Percentiles rank a stretch among this genome's conserved stretches.
Conservation (phyloP, 2,329 filamentous ascomycete genomes). For the Claviceps pusilla region DNA sequence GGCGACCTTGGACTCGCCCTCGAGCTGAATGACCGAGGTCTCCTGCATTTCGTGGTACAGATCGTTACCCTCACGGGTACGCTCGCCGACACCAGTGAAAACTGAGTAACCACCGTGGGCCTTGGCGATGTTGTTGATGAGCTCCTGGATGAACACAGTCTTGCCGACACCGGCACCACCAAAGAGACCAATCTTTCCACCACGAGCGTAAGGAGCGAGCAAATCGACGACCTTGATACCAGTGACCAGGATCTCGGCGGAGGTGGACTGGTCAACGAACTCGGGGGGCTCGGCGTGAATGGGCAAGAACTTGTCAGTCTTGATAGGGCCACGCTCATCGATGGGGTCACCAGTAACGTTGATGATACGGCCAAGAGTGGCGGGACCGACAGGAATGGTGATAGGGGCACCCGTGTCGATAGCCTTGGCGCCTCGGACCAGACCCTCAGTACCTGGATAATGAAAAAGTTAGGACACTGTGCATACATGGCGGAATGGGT, state of each 20-base stretch:
- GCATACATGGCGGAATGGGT: not conserved
- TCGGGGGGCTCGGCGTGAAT: constrained; percentile 89
- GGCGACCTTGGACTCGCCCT: constrained; percentile 98
- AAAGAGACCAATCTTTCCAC: constrained; percentile 99
- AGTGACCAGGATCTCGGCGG: constrained; percentile 90
- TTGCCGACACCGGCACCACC: constrained; percentile 99
- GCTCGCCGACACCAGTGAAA: constrained; percentile 99
- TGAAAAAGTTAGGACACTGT: constrained; percentile 3
- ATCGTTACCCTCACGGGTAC: constrained; percentile 99
- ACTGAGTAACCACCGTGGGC: constrained; percentile 99
- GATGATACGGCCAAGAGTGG: constrained; percentile 95
- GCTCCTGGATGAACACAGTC: constrained; percentile 99
- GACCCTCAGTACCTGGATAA: constrained; percentile 87
- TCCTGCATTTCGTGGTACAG: constrained; percentile 99
- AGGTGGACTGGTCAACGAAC: constrained; percentile 92
- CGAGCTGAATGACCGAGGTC: constrained; percentile 97
- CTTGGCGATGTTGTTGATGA: constrained; percentile 99
- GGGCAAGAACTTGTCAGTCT: constrained; percentile 70
- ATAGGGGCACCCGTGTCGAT: constrained; percentile 88
- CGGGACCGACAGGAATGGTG: constrained; percentile 86
- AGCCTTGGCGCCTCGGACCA: constrained; percentile 78
- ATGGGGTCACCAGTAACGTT: constrained; percentile 99
- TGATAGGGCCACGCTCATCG: constrained; percentile 97
- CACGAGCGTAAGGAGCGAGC: constrained; percentile 96
- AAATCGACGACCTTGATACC: constrained; percentile 99